Conservation (phyloP, 2,329 filamentous ascomycete genomes). For the Fusarium lyarnte region DNA sequence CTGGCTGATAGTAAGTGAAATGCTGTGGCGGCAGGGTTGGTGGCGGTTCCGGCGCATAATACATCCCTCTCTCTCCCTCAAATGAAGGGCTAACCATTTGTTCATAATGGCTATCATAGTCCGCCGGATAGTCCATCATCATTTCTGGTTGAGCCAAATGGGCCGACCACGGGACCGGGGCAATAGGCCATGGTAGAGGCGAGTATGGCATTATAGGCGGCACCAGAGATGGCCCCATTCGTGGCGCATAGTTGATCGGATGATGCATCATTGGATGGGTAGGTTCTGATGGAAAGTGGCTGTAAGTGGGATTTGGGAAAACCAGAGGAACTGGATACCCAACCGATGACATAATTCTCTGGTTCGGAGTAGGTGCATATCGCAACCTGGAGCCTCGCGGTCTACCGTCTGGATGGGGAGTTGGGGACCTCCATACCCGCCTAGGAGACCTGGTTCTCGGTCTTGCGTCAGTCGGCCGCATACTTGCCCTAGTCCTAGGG, state of each 20-base stretch:
- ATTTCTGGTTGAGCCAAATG: not conserved
- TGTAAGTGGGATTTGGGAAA: not conserved
- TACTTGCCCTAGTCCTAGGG: not conserved
- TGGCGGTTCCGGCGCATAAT: not conserved
- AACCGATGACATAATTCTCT: not conserved
- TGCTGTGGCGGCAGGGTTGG: not conserved
- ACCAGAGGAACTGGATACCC: not conserved
- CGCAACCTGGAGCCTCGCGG: not conserved
- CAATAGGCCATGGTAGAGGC: slow-evolving; percentile 13
- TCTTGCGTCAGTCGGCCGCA: not conserved
- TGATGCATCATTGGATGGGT: not conserved
- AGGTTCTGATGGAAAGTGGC: not conserved
- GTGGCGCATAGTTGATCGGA: not conserved
- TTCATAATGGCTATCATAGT: not conserved
- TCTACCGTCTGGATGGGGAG: slow-evolving; percentile 24
- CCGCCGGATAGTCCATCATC: not conserved
- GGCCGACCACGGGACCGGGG: not conserved
- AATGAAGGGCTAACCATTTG: not conserved
- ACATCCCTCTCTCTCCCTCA: not conserved
- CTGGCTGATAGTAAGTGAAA: not conserved
- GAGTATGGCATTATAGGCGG: slow-evolving; percentile 12
- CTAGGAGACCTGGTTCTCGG: slow-evolving; percentile 5
- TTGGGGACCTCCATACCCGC: slow-evolving; percentile 18
- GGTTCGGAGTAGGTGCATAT: not conserved
- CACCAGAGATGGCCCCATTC: not conserved